phyloP scores from a whole-genome alignment of 2,329 filamentous ascomycete genomes.

The Pseudocercospora fijiensis region DNA sequence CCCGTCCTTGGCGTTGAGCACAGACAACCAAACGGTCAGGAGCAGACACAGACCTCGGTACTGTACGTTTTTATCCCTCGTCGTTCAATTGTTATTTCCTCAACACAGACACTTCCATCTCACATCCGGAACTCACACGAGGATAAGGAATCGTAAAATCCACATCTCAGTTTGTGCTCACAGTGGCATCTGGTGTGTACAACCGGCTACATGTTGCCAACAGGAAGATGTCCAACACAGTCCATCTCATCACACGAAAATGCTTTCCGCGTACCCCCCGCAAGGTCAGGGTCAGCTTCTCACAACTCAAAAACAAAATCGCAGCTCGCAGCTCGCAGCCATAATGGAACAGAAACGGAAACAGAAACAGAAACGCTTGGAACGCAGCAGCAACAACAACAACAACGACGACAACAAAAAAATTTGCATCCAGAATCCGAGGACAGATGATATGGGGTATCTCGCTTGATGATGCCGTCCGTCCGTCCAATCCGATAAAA shows the following conservation, averaged over 20 bases:
- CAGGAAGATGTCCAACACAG: not conserved
- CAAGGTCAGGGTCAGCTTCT: not conserved
- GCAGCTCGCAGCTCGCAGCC: too few relatives aligned
- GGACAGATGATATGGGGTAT: slow-evolving; percentile 17
- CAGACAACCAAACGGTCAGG: not conserved
- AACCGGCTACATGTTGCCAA: not conserved
- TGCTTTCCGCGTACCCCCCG: not conserved
- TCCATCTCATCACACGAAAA: too few relatives aligned
- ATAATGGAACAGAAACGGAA: not conserved
- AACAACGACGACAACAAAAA: not conserved
- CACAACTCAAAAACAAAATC: not conserved
- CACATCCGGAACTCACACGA: not conserved
- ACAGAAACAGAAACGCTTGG: slow-evolving; percentile 12
- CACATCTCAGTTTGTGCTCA: not conserved
- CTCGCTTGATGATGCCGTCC: slow-evolving; percentile 14
- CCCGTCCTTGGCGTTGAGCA: not conserved
- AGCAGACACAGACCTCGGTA: not conserved
- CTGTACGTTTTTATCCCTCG: not conserved
- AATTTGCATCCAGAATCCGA: slow-evolving; percentile 6
- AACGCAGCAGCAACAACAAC: slow-evolving; percentile 16
- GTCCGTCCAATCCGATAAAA: not conserved
- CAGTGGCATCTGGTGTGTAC: slow-evolving; percentile 11
- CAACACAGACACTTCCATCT: not conserved
- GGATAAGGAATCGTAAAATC: not conserved
- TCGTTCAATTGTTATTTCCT: not conserved